Percentiles rank a stretch among this genome's conserved stretches.
These are phyloP conservation scores for Triticum timopheevii DNA, from an alignment of 176 grass and related monocot species.

Conservation along the genomic window DNA sequence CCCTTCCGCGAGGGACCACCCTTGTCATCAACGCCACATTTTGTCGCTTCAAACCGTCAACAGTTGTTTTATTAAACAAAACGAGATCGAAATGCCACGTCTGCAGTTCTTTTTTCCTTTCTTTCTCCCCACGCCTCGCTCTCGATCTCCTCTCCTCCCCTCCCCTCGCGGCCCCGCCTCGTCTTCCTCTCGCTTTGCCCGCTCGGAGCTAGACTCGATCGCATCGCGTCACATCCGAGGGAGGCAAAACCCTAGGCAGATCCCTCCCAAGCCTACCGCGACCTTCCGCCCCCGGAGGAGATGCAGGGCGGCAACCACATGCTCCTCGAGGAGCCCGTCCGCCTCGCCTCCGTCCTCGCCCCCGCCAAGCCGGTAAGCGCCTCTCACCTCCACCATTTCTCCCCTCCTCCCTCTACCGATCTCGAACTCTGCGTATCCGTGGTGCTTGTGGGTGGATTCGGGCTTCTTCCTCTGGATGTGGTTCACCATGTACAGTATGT, in stretches of 20 bases:
- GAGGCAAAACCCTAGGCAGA: slow-evolving; percentile 26
- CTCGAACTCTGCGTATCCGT: neutral
- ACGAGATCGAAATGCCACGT: slow-evolving; percentile 18
- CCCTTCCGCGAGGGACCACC: too few relatives aligned
- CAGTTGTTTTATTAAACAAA: slow-evolving; percentile 2
- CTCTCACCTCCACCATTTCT: neutral
- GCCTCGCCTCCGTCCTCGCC: slow-evolving; percentile 69
- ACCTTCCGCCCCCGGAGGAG: neutral
- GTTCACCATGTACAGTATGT: neutral
- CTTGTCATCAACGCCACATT: too few relatives aligned
- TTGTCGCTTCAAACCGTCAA: slow-evolving; percentile 44
- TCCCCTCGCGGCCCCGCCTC: neutral
- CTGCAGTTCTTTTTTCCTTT: neutral
- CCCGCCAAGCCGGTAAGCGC: slow-evolving; percentile 65
- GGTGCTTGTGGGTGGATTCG: neutral
- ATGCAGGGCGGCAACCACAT: slow-evolving; percentile 82
- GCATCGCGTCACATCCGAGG: neutral
- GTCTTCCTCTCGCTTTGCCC: slow-evolving; percentile 19
- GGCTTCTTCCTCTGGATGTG: neutral
- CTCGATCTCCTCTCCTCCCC: neutral
- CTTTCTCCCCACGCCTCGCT: slow-evolving; percentile 18
- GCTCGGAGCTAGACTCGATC: slow-evolving; percentile 17
- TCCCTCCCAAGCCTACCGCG: neutral
- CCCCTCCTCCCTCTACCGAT: neutral
- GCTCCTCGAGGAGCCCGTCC: slow-evolving; percentile 87